Evolutionary conservation across 2,329 filamentous ascomycete genomes (phyloP).

Genomic region (Lachnellula subtilissima): DNA sequence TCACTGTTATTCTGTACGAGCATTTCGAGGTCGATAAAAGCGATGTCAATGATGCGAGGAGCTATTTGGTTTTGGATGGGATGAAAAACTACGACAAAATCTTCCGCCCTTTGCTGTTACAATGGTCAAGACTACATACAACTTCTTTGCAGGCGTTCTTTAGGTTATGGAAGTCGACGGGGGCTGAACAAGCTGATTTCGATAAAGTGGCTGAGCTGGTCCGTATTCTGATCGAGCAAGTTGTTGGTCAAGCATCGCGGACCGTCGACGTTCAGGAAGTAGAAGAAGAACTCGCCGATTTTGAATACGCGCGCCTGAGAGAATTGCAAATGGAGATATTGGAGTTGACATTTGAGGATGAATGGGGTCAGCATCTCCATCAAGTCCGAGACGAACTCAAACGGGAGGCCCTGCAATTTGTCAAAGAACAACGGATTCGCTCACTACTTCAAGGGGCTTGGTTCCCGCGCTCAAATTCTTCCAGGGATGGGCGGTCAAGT

Average conservation of each 20-base stretch:
- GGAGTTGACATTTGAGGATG: conserved; percentile 86
- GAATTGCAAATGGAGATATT: conserved; percentile 91
- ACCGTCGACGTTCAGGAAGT: conserved; percentile 81
- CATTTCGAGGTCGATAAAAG: conserved; percentile 90
- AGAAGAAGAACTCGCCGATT: conserved; percentile 82
- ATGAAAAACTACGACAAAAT: conserved; percentile 76
- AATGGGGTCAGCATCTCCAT: conserved; percentile 84
- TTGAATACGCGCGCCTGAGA: conserved; percentile 72
- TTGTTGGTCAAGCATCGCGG: conserved; percentile 75
- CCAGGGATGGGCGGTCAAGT: conserved; percentile 32
- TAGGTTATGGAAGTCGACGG: conserved; percentile 85
- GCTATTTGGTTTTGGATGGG: conserved; percentile 69
- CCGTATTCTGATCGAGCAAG: conserved; percentile 82
- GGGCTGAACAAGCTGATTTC: conserved; percentile 80
- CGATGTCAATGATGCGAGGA: conserved; percentile 72
- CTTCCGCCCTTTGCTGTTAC: conserved; percentile 80
- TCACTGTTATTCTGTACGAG: conserved; percentile 86
- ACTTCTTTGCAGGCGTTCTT: conserved; percentile 84
- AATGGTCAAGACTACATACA: conserved; percentile 89
- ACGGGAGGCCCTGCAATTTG: conserved; percentile 88
- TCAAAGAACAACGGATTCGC: conserved; percentile 92
- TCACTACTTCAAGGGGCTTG: conserved; percentile 85
- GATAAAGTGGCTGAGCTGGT: conserved; percentile 89
- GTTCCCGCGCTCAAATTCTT: conserved; percentile 58
- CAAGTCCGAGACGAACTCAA: conserved; percentile 90